Evolutionary conservation across 495 filamentous ascomycete species (phyloP).

Genomic region (Trichocladium uniseriatum): DNA sequence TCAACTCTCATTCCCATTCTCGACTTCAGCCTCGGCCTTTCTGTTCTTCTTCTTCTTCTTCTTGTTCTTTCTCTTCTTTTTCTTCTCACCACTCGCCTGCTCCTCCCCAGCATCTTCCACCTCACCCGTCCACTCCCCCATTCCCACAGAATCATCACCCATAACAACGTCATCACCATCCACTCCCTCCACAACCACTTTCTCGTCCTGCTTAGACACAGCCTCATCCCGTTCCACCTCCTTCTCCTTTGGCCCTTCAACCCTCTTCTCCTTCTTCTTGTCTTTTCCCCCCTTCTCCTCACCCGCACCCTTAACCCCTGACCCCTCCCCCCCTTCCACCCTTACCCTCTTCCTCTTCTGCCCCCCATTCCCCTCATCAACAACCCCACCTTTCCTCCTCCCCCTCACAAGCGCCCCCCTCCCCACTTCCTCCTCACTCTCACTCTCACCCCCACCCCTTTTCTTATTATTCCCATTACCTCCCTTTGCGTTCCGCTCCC

Average conservation of each 20-base stretch:
- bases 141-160: neutral
- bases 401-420: constrained; percentile 43
- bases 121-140: constrained; percentile 4
- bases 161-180: neutral
- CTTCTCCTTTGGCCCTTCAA: constrained; percentile 19
- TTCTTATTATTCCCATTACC: constrained; percentile 2
- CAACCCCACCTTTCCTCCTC: neutral
- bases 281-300: too few species aligned
- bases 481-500: neutral
- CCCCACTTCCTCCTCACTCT: constrained; percentile 54
- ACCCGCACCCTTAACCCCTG: too few species aligned
- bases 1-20: neutral
- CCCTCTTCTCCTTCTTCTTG: constrained; percentile 9
- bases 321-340: neutral
- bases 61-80: constrained; percentile 37
- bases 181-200: neutral
- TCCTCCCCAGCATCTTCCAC: constrained; percentile 27
- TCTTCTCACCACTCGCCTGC: constrained; percentile 47
- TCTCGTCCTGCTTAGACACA: too few species aligned
- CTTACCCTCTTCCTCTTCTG: constrained; percentile 3
- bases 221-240: too few species aligned
- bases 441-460: constrained; percentile 22
- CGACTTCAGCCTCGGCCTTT: neutral
- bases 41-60: constrained; percentile 18
- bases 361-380: too few species aligned